Conservation (phyloP, 805 yeast species). For the Saccharomycopsis sp. region DNA sequence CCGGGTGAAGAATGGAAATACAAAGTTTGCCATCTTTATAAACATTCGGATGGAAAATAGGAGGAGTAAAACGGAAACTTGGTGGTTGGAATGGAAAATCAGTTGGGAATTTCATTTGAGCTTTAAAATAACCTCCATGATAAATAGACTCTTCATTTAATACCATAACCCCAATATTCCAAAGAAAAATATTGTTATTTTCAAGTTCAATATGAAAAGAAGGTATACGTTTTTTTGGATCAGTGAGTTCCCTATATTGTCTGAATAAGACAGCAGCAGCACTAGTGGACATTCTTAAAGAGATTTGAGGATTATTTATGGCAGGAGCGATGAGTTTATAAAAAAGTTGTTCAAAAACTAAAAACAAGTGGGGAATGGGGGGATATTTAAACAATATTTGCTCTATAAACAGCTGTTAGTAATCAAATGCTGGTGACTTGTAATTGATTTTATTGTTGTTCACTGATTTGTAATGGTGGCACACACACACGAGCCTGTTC, state of each 20-base stretch:
- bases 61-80: slow-evolving; percentile 81
- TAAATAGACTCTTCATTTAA: slow-evolving; percentile 80
- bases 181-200: slow-evolving; percentile 49
- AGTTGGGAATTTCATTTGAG: slow-evolving; percentile 85
- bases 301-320: too few species aligned
- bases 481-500: too few species aligned
- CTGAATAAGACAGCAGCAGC: slow-evolving; percentile 84
- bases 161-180: slow-evolving; percentile 91
- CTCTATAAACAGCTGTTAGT: too few species aligned
- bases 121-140: slow-evolving; percentile 90
- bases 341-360: too few species aligned
- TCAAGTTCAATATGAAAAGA: slow-evolving; percentile 60
- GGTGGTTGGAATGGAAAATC: slow-evolving; percentile 95
- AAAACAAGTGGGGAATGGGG: too few species aligned
- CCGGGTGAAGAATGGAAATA: slow-evolving; percentile 84
- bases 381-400: too few species aligned
- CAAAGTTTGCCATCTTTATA: slow-evolving; percentile 90
- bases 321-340: too few species aligned
- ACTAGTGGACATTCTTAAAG: slow-evolving; percentile 8
- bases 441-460: too few species aligned
- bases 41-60: slow-evolving; percentile 91
- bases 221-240: slow-evolving; percentile 75
- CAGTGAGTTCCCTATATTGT: slow-evolving; percentile 88
- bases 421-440: too few species aligned
- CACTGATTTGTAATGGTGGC: too few species aligned